Percentiles rank a stretch among this genome's conserved stretches.
Conservation (phyloP, 495 filamentous ascomycete genomes). For the Xylaria longipes region DNA sequence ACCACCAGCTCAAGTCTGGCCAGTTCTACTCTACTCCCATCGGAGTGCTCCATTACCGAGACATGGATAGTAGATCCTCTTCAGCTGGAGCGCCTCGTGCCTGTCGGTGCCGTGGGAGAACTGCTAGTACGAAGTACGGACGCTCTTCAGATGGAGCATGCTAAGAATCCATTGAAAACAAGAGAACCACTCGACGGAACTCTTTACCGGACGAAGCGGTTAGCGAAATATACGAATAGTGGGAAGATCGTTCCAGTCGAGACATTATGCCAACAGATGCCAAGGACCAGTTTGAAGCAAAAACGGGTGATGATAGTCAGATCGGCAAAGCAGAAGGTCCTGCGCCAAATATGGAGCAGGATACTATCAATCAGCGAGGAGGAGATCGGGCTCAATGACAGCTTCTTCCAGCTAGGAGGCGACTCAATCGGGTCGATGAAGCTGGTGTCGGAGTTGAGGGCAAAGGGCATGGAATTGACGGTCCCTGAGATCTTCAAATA, state of each 20-base stretch:
- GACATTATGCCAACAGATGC: constrained; percentile 17
- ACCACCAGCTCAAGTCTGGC: constrained; percentile 13
- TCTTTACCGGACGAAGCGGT: constrained; percentile 41
- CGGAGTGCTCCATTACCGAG: constrained; percentile 19
- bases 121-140: constrained; percentile 40
- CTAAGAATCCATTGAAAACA: constrained; percentile 36
- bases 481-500: constrained; percentile 61
- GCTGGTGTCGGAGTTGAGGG: constrained; percentile 63
- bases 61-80: constrained; percentile 50
- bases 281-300: constrained; percentile 23
- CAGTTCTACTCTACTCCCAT: constrained; percentile 21
- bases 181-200: constrained; percentile 14
- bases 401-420: constrained; percentile 69
- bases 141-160: constrained; percentile 35
- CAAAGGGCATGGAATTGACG: constrained; percentile 58
- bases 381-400: constrained; percentile 58
- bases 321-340: constrained; percentile 46
- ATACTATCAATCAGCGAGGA: constrained; percentile 45
- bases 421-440: constrained; percentile 77
- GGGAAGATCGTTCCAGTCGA: constrained; percentile 30
- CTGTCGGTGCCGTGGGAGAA: constrained; percentile 54
- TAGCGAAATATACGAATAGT: constrained; percentile 39
- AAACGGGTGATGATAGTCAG: constrained; percentile 34
- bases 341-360: constrained; percentile 44
- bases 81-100: constrained; percentile 44